These are phyloP conservation scores for Tylopilus felleus DNA, from an alignment of 768 basidiomycete genomes.

Conservation along the genomic window DNA sequence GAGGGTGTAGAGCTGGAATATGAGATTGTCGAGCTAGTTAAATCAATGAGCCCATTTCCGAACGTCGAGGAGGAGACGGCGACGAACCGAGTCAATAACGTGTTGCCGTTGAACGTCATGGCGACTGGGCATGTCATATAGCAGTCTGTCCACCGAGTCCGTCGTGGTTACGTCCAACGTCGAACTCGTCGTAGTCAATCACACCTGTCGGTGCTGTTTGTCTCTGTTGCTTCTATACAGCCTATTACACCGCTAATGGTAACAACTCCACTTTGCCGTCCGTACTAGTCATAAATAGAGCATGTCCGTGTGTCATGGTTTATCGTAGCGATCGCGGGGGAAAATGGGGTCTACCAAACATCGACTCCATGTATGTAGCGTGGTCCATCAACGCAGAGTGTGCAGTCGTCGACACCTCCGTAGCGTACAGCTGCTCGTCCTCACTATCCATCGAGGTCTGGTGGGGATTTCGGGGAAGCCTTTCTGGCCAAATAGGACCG, in stretches of 20 bases:
- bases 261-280: not conserved
- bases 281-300: not conserved
- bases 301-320: conserved; percentile 5
- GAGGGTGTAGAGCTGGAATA: conserved; percentile 70
- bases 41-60: conserved; percentile 7
- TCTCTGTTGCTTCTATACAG: conserved; percentile 19
- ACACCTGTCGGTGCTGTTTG: conserved; percentile 21
- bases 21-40: conserved; percentile 60
- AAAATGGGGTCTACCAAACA: conserved; percentile 15
- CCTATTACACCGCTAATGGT: not conserved
- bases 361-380: conserved; percentile 21
- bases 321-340: not conserved
- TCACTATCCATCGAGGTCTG: conserved; percentile 9
- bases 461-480: conserved; percentile 7
- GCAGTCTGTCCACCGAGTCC: conserved; percentile 22
- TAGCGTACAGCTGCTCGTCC: conserved; percentile 10
- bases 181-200: not conserved
- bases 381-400: conserved; percentile 31
- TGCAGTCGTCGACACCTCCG: conserved; percentile 26
- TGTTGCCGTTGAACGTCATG: conserved; percentile 68
- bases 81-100: conserved; percentile 61
- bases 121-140: conserved; percentile 55
- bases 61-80: conserved; percentile 1
- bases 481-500: not conserved
- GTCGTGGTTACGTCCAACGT: conserved; percentile 13